A percentile compares a stretch with the other conserved stretches of the same genome.
These are phyloP conservation scores for Casuarina cunninghamiana DNA, from an alignment of 306 rosid species.

Conservation along the genomic window DNA sequence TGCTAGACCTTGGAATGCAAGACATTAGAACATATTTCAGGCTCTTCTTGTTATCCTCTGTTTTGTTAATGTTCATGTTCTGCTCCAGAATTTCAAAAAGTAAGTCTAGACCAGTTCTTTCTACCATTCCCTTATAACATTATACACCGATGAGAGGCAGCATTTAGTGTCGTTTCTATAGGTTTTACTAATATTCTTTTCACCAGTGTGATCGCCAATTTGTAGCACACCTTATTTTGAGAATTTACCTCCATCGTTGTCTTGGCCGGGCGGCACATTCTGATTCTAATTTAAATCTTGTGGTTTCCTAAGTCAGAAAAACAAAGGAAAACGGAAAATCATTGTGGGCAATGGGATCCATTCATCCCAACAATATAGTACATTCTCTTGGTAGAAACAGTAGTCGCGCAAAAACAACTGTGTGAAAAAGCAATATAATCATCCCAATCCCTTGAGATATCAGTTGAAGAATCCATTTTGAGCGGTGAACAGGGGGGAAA, in stretches of 20 bases:
- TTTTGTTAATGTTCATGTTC: conserved; percentile 86
- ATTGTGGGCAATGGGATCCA: not conserved
- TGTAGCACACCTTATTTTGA: conserved; percentile 12
- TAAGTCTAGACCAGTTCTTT: conserved; percentile 75
- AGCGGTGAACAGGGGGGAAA: too few relatives aligned
- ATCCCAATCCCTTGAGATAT: too few relatives aligned
- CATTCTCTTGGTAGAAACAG: not conserved
- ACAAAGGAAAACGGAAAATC: not conserved
- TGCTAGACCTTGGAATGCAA: conserved; percentile 92
- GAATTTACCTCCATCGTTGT: not conserved
- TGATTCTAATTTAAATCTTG: not conserved
- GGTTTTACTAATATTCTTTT: conserved; percentile 9
- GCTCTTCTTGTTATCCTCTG: conserved; percentile 89
- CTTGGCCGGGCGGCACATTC: not conserved
- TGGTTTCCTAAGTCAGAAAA: not conserved
- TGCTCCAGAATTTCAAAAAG: conserved; percentile 95
- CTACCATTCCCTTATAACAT: conserved; percentile 63
- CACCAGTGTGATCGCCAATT: conserved; percentile 32
- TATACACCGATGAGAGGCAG: conserved; percentile 6
- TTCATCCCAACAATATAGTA: not conserved
- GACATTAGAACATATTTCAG: conserved; percentile 98
- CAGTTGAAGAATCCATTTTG: too few relatives aligned
- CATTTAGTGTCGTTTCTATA: conserved; percentile 28
- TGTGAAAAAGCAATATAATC: too few relatives aligned
- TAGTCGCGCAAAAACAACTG: not conserved